Evolutionary conservation across 352 stramenopile genomes (phyloP), one percentile per base, ranked within the genome.

Genomic region (Globisporangium polare): DNA sequence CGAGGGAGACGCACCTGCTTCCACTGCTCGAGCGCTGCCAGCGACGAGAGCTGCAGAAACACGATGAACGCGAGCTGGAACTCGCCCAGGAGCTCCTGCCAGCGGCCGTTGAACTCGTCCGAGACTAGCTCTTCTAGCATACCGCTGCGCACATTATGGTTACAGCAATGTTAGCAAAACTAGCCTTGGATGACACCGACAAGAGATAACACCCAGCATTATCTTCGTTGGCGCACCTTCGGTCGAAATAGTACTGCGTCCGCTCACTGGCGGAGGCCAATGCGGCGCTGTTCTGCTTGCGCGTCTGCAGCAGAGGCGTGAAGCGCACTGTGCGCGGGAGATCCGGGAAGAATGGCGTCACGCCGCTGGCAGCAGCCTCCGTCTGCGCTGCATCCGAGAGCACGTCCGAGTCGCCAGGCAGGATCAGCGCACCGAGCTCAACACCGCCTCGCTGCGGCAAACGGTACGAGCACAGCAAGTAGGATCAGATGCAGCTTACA

Each of bases 31-130:
- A 98, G 74, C 3, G 93, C 95, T 15, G 82, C 71, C 24, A 98
- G 79, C 42, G 94, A 98, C 46, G 93, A 94, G n/a, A 98, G 64
- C 69, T 97, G 83, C 37, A 98, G 64, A 73, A 98, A 98, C 4
- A 98, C 54, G 13, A 97, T 55, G 63, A 97, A 98, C 5, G 90
- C 80, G n/a, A 98, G 67, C 69, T 98, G 92, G 59, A 98, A 64
- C 75, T 98, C 94, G 27, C 89, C 95, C 15, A 98, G 45, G 31
- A 98, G 74, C 42, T 90, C 68, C 56, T 88, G 53, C 86, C 87
- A 97, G 45, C 74, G 63, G 0, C 66, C 69, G 12, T 52, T 51
- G 62, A 82, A 88, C 22, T 71, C 63, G 3, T 24, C 56, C 9
- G 61, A 49, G 24, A 87, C 69, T 35, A 88, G 42, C 53, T 83